These are phyloP conservation scores for Alternaria incomplexa DNA, from an alignment of 2,329 filamentous ascomycete genomes.

Conservation along the genomic window DNA sequence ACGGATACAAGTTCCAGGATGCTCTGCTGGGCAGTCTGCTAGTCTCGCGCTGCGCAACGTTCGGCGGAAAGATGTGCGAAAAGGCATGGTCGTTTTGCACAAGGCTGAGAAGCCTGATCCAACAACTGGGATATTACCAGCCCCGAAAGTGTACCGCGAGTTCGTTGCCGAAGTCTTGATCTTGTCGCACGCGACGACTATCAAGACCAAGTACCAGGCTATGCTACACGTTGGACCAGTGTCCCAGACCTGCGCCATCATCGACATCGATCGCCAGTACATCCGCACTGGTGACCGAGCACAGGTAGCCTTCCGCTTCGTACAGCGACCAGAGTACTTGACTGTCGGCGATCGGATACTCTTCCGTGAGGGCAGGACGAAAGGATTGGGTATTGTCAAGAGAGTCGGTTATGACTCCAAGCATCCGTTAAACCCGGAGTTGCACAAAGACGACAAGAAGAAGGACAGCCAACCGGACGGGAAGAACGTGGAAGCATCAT, in stretches of 20 bases:
- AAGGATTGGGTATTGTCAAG: conserved; percentile 94
- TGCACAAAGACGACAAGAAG: conserved; percentile 29
- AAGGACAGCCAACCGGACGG: conserved; percentile 1
- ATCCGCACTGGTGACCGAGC: conserved; percentile 96
- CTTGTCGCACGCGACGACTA: conserved; percentile 93
- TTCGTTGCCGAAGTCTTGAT: conserved; percentile 81
- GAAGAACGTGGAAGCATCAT: neutral
- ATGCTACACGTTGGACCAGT: conserved; percentile 98
- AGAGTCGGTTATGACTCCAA: conserved; percentile 81
- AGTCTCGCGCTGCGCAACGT: conserved; percentile 90
- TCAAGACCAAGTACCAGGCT: conserved; percentile 95
- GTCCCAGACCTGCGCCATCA: conserved; percentile 94
- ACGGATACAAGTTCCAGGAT: conserved; percentile 84
- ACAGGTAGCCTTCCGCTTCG: conserved; percentile 90
- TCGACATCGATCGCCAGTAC: conserved; percentile 94
- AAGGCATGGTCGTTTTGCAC: conserved; percentile 96
- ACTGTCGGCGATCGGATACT: conserved; percentile 86
- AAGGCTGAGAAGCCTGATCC: conserved; percentile 72
- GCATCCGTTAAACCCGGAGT: conserved; percentile 50
- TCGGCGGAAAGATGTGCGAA: conserved; percentile 88
- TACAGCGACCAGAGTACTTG: conserved; percentile 92
- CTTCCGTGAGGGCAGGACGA: conserved; percentile 93
- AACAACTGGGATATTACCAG: conserved; percentile 38
- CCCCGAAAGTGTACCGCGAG: conserved; percentile 60
- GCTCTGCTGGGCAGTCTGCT: conserved; percentile 88